phyloP scores from a whole-genome alignment of 495 filamentous ascomycete genomes.

The Aspergillus taichungensis region DNA sequence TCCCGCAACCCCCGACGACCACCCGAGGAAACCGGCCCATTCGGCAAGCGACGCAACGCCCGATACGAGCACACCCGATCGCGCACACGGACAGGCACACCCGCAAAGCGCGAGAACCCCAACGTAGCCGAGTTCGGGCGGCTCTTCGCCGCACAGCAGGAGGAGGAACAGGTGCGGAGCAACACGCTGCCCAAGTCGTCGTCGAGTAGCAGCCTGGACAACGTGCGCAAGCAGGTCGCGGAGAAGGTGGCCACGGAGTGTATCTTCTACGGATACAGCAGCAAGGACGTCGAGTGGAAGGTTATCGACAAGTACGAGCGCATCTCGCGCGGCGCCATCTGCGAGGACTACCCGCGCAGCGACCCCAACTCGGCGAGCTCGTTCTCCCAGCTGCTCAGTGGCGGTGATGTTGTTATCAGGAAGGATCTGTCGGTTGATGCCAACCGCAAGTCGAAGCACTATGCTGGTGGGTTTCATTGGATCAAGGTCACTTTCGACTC shows the following conservation, averaged over 20 bases:
- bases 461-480: constrained; percentile 76
- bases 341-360: constrained; percentile 77
- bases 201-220: constrained; percentile 34
- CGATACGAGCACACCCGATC: constrained; percentile 43
- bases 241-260: constrained; percentile 68
- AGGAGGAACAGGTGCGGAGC: constrained; percentile 27
- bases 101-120: constrained; percentile 50
- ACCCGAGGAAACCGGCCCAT: constrained; percentile 54
- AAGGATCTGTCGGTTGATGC: constrained; percentile 56
- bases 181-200: constrained; percentile 33
- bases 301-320: constrained; percentile 79
- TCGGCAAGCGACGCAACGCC: constrained; percentile 46
- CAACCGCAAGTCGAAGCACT: constrained; percentile 63
- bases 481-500: constrained; percentile 91
- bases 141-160: constrained; percentile 36
- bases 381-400: constrained; percentile 48
- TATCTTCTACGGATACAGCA: constrained; percentile 73
- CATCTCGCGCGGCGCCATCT: constrained; percentile 63
- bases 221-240: constrained; percentile 26
- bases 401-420: constrained; percentile 55
- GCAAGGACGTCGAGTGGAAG: constrained; percentile 64
- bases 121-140: constrained; percentile 45
- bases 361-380: constrained; percentile 42
- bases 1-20: constrained; percentile 40
- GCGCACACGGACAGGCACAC: constrained; percentile 51